These are phyloP conservation scores for Kappamyces sp. DNA, from an alignment of 192 early-diverging fungal species.

Conservation along the genomic window DNA sequence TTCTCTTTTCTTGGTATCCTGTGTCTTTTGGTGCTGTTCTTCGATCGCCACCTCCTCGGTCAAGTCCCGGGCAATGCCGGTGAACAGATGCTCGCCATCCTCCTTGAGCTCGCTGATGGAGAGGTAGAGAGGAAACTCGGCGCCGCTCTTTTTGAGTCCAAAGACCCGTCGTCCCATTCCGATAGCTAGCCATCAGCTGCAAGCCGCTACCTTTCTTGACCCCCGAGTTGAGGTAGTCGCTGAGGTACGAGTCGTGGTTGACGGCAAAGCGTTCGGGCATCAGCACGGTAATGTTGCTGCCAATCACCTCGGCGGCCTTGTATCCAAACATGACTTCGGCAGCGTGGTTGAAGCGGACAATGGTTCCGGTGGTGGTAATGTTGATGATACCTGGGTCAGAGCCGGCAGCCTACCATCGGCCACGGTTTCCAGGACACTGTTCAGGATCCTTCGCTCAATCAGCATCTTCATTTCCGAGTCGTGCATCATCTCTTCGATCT, in stretches of 20 bases:
- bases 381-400: constrained; percentile 34
- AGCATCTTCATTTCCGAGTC: constrained; percentile 32
- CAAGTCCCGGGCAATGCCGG: constrained; percentile 36
- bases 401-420: constrained; percentile 22
- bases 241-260: constrained; percentile 20
- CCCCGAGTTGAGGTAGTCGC: constrained; percentile 28
- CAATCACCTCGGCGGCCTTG: constrained; percentile 24
- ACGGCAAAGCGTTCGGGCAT: constrained; percentile 21
- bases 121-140: constrained; percentile 30
- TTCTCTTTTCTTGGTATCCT: constrained; percentile 29
- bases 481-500: constrained; percentile 35
- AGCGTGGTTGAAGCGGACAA: constrained; percentile 28
- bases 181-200: too few relatives aligned
- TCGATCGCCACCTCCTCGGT: constrained; percentile 31
- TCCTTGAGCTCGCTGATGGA: constrained; percentile 30
- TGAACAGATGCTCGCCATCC: constrained; percentile 34
- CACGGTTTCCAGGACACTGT: constrained; percentile 29
- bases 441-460: constrained; percentile 29
- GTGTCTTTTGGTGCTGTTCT: constrained; percentile 21
- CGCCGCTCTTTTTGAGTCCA: constrained; percentile 26
- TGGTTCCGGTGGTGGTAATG: constrained; percentile 21
- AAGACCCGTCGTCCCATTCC: constrained; percentile 16
- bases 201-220: constrained; percentile 19
- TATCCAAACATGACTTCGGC: constrained; percentile 34
- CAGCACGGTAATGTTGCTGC: constrained; percentile 30